These are phyloP conservation scores for Parmelia sp. DNA, from an alignment of 495 filamentous ascomycete genomes.

Conservation along the genomic window DNA sequence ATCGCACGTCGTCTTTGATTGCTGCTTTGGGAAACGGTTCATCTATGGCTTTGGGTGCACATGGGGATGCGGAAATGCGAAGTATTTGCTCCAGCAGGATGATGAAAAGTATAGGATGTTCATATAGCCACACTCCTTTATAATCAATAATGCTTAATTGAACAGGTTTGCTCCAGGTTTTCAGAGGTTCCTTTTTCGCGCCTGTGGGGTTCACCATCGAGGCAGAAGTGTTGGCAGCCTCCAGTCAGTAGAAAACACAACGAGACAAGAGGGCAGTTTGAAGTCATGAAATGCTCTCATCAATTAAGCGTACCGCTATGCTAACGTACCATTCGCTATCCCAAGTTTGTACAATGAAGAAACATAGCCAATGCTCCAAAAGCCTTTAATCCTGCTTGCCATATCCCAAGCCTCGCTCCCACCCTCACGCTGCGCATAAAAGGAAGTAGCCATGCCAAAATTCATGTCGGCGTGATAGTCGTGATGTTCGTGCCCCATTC, in stretches of 20 bases:
- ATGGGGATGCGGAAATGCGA: no score
- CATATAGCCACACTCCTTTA: not conserved
- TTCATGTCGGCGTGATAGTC: constrained; percentile 10
- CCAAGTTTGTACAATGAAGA: not conserved
- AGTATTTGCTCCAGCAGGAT: no score
- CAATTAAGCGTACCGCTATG: not conserved
- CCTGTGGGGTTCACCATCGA: not conserved
- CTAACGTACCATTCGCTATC: not conserved
- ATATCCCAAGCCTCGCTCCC: constrained; percentile 5
- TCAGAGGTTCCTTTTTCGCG: not conserved
- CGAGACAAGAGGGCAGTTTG: not conserved
- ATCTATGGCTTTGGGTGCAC: not conserved
- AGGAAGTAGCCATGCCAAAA: constrained; percentile 9
- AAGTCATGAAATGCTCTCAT: not conserved
- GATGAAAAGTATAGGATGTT: not conserved
- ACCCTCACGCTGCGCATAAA: not conserved
- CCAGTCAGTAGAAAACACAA: not conserved
- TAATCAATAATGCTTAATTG: not conserved
- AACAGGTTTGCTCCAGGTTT: not conserved
- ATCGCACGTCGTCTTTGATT: not conserved
- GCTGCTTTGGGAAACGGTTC: not conserved
- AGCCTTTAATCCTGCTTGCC: not conserved
- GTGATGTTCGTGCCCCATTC: constrained; percentile 13
- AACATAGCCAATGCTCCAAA: constrained; percentile 19
- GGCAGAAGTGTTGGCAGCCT: not conserved